phyloP scores from a whole-genome alignment of 192 early-diverging fungal species.

The Entomortierella parvispora region DNA sequence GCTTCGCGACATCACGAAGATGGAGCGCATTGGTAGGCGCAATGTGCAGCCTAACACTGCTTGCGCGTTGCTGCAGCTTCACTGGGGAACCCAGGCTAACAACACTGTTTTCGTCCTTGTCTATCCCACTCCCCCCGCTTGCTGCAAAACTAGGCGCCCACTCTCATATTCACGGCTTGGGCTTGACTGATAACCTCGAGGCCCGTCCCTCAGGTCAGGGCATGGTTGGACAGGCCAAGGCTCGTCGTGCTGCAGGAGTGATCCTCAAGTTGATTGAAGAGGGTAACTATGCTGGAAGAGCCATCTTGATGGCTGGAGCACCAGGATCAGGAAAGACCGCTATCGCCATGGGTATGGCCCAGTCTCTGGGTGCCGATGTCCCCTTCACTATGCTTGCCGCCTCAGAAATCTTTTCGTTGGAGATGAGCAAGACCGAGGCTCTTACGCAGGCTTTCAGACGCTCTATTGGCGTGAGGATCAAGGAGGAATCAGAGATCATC shows the following conservation, averaged over 20 bases:
- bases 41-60: background rate
- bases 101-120: background rate
- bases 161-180: slow-evolving; percentile 97
- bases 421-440: slow-evolving; percentile 99
- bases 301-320: slow-evolving; percentile 98
- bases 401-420: slow-evolving; percentile 98
- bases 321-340: slow-evolving; percentile 99
- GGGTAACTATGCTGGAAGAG: slow-evolving; percentile 94
- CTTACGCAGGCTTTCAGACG: slow-evolving; percentile 97
- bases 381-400: slow-evolving; percentile 98
- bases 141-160: slow-evolving; percentile 79
- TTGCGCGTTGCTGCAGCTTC: background rate
- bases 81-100: background rate
- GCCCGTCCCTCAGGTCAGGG: slow-evolving; percentile 88
- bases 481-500: slow-evolving; percentile 98
- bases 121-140: background rate
- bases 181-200: slow-evolving; percentile 94
- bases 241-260: slow-evolving; percentile 95
- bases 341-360: slow-evolving; percentile 99
- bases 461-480: slow-evolving; percentile 97
- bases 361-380: slow-evolving; percentile 92
- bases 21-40: slow-evolving; percentile 85
- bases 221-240: slow-evolving; percentile 97
- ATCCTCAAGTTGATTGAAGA: slow-evolving; percentile 98
- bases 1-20: slow-evolving; percentile 77